These are phyloP conservation scores for Kwoniella dejecticola DNA, from an alignment of 768 basidiomycete species.

Conservation along the genomic window DNA sequence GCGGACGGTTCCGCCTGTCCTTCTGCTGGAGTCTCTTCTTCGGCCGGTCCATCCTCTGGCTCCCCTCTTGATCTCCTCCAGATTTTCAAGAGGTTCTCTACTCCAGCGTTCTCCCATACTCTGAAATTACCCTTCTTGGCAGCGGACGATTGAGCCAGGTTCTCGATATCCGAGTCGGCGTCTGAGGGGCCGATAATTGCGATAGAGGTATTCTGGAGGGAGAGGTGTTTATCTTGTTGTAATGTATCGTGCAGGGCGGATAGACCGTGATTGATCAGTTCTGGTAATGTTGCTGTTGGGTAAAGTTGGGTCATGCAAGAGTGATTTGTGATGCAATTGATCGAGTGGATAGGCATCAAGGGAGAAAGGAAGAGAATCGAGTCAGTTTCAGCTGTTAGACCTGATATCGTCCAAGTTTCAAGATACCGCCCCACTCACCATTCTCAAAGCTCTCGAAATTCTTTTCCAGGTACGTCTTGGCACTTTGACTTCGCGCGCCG, in stretches of 20 bases:
- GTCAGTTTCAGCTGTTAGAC: too few species aligned
- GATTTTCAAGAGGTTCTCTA: constrained; percentile 72
- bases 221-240: constrained; percentile 97
- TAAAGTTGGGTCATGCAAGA: not conserved
- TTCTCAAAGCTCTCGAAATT: constrained; percentile 84
- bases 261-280: constrained; percentile 87
- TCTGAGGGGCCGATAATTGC: constrained; percentile 72
- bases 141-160: constrained; percentile 62
- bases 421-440: constrained; percentile 62
- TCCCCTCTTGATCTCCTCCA: constrained; percentile 64
- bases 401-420: too few species aligned
- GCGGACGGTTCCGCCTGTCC: constrained; percentile 36
- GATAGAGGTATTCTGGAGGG: constrained; percentile 87
- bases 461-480: constrained; percentile 97
- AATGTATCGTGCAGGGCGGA: constrained; percentile 94
- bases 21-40: constrained; percentile 30
- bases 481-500: constrained; percentile 95
- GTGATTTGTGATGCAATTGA: not conserved
- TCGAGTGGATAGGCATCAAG: too few species aligned
- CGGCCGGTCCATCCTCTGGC: constrained; percentile 43
- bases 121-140: constrained; percentile 69
- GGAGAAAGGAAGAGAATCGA: too few species aligned
- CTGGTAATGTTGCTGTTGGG: constrained; percentile 72
- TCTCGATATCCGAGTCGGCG: constrained; percentile 57
- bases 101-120: constrained; percentile 79